A percentile compares a stretch with the other conserved stretches of the same genome.
Evolutionary conservation across 1,284 basidiomycete genomes (phyloP).

Genomic region (Papiliotrema terrestris): DNA sequence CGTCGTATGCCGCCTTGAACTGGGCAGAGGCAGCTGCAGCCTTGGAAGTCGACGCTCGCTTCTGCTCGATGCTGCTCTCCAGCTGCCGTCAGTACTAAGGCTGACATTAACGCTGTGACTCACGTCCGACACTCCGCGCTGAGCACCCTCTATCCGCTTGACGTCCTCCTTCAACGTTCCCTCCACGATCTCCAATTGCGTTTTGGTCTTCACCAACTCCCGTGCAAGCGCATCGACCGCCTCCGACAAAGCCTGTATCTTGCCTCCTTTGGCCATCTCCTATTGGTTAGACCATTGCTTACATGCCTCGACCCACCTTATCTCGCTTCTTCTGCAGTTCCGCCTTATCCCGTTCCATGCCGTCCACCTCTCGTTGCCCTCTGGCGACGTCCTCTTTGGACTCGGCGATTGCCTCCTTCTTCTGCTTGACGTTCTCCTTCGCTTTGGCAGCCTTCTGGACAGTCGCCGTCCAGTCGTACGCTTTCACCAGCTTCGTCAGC

Average conservation of each 20-base stretch:
- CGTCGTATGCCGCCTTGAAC: slow-evolving; percentile 63
- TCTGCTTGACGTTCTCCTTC: slow-evolving; percentile 39
- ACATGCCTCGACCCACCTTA: slow-evolving; percentile 43
- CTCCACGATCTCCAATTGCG: slow-evolving; percentile 80
- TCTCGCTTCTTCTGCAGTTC: slow-evolving; percentile 62
- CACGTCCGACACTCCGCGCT: slow-evolving; percentile 62
- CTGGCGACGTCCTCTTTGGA: slow-evolving; percentile 47
- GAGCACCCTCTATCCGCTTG: slow-evolving; percentile 58
- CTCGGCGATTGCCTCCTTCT: slow-evolving; percentile 34
- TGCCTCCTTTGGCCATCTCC: slow-evolving; percentile 68
- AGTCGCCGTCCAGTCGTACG: slow-evolving; percentile 83
- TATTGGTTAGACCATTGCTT: slow-evolving; percentile 16
- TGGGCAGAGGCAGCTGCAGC: slow-evolving; percentile 40
- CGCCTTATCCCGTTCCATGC: slow-evolving; percentile 59
- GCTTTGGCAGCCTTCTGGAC: slow-evolving; percentile 57
- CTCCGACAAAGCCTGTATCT: slow-evolving; percentile 73
- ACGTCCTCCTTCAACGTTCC: slow-evolving; percentile 77
- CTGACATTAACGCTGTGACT: slow-evolving; percentile 15
- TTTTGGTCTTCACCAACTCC: slow-evolving; percentile 78
- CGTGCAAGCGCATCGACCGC: slow-evolving; percentile 76
- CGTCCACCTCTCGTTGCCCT: slow-evolving; percentile 53
- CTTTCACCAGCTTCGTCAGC: slow-evolving; percentile 76
- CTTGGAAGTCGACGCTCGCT: slow-evolving; percentile 59
- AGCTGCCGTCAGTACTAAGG: slow-evolving; percentile 52
- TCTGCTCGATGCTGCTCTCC: slow-evolving; percentile 57